phyloP scores from a whole-genome alignment of 2,329 filamentous ascomycete genomes.

The Colletotrichum musae region DNA sequence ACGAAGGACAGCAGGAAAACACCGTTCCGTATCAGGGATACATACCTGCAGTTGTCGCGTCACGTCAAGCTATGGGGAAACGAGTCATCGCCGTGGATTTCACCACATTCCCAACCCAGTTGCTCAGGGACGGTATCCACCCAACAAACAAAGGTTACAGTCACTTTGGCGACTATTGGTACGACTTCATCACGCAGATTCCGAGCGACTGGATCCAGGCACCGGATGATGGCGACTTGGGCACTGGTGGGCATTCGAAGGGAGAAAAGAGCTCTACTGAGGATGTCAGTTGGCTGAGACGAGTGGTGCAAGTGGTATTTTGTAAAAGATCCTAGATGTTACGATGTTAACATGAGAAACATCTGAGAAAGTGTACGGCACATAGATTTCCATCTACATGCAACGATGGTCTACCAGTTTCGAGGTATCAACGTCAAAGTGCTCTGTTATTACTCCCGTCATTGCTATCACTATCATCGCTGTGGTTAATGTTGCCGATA shows the following conservation, averaged over 20 bases:
- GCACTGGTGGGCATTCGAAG: not conserved
- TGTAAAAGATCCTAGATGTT: too few species aligned
- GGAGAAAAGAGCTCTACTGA: not conserved
- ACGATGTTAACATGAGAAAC: too few species aligned
- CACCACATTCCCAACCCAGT: conserved; percentile 45
- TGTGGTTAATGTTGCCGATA: too few species aligned
- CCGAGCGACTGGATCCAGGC: conserved; percentile 51
- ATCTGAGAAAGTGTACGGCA: too few species aligned
- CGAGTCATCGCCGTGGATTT: conserved; percentile 53
- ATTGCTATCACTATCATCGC: too few species aligned
- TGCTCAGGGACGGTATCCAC: conserved; percentile 48
- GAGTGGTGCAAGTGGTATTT: not conserved
- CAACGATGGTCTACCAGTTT: too few species aligned
- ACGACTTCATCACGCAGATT: conserved; percentile 52
- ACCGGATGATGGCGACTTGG: conserved; percentile 45
- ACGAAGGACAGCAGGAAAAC: conserved; percentile 43
- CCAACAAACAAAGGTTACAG: conserved; percentile 52
- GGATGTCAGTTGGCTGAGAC: not conserved
- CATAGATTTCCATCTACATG: too few species aligned
- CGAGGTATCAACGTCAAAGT: too few species aligned
- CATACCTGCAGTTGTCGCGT: conserved; percentile 48
- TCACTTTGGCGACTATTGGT: conserved; percentile 55
- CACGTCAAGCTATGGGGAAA: conserved; percentile 45
- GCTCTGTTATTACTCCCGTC: too few species aligned
- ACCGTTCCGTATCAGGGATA: conserved; percentile 48